A percentile compares a stretch with the other conserved stretches of the same genome.
These are phyloP conservation scores for Epichloe gansuensis DNA, from an alignment of 2,329 filamentous ascomycete genomes.

Conservation along the genomic window DNA sequence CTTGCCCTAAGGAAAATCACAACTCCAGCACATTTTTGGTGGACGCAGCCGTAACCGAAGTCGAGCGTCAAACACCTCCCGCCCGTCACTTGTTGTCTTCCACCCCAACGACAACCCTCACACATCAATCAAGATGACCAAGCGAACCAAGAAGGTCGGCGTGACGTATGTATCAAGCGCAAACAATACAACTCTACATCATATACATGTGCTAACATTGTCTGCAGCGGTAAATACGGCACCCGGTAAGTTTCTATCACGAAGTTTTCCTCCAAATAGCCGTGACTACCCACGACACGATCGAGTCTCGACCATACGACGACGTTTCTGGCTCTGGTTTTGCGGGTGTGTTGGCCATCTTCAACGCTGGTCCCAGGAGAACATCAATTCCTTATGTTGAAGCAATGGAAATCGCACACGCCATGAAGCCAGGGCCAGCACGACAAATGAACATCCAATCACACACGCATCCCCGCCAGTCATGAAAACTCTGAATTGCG, in stretches of 20 bases:
- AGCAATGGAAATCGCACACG: not conserved
- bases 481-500: not conserved
- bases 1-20: slow-evolving; percentile 31
- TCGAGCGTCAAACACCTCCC: slow-evolving; percentile 19
- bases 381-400: not conserved
- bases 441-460: not conserved
- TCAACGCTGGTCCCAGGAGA: not conserved
- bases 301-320: not conserved
- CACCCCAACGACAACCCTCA: slow-evolving; percentile 22
- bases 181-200: slow-evolving; percentile 3
- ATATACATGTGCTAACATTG: slow-evolving; percentile 17
- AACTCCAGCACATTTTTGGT: slow-evolving; percentile 25
- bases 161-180: slow-evolving; percentile 49
- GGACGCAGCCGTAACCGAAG: slow-evolving; percentile 17
- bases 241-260: slow-evolving; percentile 56
- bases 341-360: not conserved
- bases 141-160: slow-evolving; percentile 95
- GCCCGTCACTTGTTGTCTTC: slow-evolving; percentile 21
- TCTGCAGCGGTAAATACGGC: slow-evolving; percentile 70
- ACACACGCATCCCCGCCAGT: not conserved
- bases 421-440: not conserved
- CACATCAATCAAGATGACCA: slow-evolving; percentile 65
- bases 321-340: not conserved
- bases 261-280: not conserved
- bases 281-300: not conserved